Conservation (phyloP, 2,329 filamentous ascomycete species). For the Phaeoacremonium minimum region DNA sequence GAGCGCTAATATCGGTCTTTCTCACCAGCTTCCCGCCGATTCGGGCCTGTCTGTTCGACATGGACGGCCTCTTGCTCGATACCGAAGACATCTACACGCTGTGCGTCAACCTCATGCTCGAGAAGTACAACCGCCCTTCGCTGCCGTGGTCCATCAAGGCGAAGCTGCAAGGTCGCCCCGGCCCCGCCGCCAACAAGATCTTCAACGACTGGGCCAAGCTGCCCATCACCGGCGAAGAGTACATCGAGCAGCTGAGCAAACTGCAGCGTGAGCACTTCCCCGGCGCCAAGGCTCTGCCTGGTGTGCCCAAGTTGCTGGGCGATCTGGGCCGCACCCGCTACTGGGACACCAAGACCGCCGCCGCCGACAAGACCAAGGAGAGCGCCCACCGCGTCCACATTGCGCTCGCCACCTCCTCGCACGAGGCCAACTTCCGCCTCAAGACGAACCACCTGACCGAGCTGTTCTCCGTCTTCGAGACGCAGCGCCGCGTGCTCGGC, state of each 20-base stretch:
- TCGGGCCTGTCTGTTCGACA: conserved; percentile 93
- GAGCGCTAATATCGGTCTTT: conserved; percentile 10
- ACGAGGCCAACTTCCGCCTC: conserved; percentile 66
- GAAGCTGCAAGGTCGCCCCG: conserved; percentile 63
- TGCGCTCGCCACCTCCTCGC: conserved; percentile 80
- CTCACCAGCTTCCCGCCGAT: conserved; percentile 66
- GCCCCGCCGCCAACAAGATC: conserved; percentile 46
- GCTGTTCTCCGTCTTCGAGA: conserved; percentile 62
- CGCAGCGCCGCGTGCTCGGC: conserved; percentile 71
- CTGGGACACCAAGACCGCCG: conserved; percentile 31
- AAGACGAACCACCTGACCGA: conserved; percentile 64
- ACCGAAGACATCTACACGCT: conserved; percentile 86
- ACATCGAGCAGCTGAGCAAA: conserved; percentile 50
- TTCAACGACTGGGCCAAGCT: conserved; percentile 80
- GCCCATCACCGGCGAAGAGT: conserved; percentile 69
- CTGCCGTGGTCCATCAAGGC: conserved; percentile 97
- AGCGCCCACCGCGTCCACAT: conserved; percentile 62
- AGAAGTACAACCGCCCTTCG: conserved; percentile 65
- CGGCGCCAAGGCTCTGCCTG: conserved; percentile 69
- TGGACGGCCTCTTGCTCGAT: conserved; percentile 94
- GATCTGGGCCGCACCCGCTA: conserved; percentile 51
- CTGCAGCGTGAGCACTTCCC: conserved; percentile 74
- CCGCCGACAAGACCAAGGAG: conserved; percentile 19
- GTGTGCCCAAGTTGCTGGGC: conserved; percentile 64
- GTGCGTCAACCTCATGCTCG: conserved; percentile 78